phyloP scores from a whole-genome alignment of 768 basidiomycete species.

The Collybiopsis luxurians region DNA sequence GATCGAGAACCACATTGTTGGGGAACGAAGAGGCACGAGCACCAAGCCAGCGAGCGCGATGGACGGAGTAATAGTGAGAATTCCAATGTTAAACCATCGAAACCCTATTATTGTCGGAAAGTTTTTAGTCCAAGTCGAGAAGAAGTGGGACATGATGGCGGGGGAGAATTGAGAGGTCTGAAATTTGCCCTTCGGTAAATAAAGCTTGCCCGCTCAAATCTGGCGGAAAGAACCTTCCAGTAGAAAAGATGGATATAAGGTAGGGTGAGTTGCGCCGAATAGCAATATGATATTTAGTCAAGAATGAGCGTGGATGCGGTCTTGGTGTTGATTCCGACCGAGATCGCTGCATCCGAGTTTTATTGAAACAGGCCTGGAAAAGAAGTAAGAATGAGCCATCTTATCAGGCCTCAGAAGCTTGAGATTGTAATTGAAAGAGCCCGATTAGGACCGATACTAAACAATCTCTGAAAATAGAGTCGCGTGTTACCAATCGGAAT shows the following conservation, averaged over 20 bases:
- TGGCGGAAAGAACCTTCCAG: constrained; percentile 3
- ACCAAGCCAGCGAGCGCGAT: constrained; percentile 70
- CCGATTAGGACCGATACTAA: neutral
- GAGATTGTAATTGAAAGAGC: neutral
- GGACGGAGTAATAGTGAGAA: constrained; percentile 69
- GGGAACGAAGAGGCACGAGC: constrained; percentile 36
- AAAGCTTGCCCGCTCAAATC: neutral
- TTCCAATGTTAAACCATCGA: constrained; percentile 75
- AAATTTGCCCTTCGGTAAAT: neutral
- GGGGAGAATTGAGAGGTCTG: neutral
- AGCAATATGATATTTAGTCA: constrained; percentile 10
- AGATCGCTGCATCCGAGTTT: constrained; percentile 7
- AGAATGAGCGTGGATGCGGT: constrained; percentile 6
- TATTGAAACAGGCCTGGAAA: constrained; percentile 5
- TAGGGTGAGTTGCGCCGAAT: constrained; percentile 4
- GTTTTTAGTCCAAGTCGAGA: constrained; percentile 9
- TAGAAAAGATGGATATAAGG: neutral
- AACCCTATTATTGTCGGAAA: constrained; percentile 55
- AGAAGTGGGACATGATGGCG: neutral
- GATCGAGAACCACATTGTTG: constrained; percentile 60
- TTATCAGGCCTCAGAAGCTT: neutral
- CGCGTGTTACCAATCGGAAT: neutral
- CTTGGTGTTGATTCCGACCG: constrained; percentile 7
- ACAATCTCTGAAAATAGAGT: neutral
- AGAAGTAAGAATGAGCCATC: neutral